Evolutionary conservation across 129 eudicot genomes (phyloP), one percentile per base, ranked within the genome.

Genomic region (Flaveria sonorensis): DNA sequence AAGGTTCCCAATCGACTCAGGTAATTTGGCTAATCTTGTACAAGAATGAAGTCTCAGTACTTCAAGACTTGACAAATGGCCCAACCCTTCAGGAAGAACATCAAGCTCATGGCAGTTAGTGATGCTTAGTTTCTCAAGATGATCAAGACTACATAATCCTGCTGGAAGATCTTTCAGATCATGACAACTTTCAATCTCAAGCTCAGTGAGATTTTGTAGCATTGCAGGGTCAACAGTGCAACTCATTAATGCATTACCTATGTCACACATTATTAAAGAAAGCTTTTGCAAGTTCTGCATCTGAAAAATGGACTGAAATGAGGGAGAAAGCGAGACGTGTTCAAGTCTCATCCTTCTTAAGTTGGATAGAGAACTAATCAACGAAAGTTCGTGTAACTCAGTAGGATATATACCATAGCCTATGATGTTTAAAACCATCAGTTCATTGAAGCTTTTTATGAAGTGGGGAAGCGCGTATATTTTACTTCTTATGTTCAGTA

Each of bases 351-450:
- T 39, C 75, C 82, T 78, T 76, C 24, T 88, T 15, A 88, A 63
- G 76, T 61, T 81, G 60, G 68, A 39, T 61, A 84, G 59, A 51
- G 26, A 60, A 66, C 79, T 70, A 26, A 81, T 61, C 0, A 45
- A 39, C 3, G 9, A 47, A 52, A 87, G 72, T 15, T 78, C 12
- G 5, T 68, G 15, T 60, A 87, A 32, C 20, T 74, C 64, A 3
- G 86, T 50, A 42, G 76, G 67, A 71, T 40, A 57, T 71, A 14
- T 19, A 18, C 87, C 89, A 13, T 81, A 80, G 63, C 87, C 83
- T 21, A 83, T 77, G 76, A 88, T 55, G 59, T 80, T 56, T 21
- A 88, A 60, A 67, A 75, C 86, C 70, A 77, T 88, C 16, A 88
- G 60, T 42, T 74, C 66, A 7, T 50, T 60, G 72, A 83, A 52